Percentiles rank a stretch among this genome's conserved stretches.
Conservation (phyloP, 495 filamentous ascomycete species). For the Cryomyces antarcticus region DNA sequence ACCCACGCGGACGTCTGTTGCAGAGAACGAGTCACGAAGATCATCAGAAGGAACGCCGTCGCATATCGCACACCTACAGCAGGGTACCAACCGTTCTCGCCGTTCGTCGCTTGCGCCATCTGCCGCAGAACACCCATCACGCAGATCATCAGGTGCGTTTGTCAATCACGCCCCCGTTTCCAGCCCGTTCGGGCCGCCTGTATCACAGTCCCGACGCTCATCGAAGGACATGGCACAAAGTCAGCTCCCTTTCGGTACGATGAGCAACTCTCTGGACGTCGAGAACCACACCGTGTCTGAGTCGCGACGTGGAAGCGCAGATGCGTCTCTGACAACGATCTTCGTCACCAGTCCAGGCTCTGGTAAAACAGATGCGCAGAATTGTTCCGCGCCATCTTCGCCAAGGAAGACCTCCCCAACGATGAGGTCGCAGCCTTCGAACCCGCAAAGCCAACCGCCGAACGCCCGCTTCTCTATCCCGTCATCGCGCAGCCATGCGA, state of each 20-base stretch:
- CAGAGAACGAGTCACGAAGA: background rate
- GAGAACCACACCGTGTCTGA: conserved; percentile 6
- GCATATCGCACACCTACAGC: background rate
- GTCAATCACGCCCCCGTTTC: background rate
- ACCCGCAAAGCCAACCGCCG: background rate
- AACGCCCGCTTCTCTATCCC: conserved; percentile 1
- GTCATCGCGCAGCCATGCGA: conserved; percentile 3
- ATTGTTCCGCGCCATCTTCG: background rate
- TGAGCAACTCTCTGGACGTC: background rate
- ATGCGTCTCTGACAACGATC: conserved; percentile 12
- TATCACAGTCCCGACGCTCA: background rate
- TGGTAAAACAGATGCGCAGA: too few species aligned
- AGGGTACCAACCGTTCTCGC: background rate
- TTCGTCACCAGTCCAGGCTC: conserved; percentile 6
- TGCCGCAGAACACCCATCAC: background rate
- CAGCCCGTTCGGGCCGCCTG: background rate
- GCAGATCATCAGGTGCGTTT: background rate
- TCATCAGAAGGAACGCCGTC: background rate
- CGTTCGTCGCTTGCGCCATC: background rate
- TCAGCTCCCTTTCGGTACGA: background rate
- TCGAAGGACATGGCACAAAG: background rate
- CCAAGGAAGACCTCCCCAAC: background rate
- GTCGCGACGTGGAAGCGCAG: conserved; percentile 11
- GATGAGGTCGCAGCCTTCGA: conserved; percentile 1
- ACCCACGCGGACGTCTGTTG: background rate